Evolutionary conservation across 495 filamentous ascomycete species (phyloP).

Genomic region (Trichoderma parareesei): DNA sequence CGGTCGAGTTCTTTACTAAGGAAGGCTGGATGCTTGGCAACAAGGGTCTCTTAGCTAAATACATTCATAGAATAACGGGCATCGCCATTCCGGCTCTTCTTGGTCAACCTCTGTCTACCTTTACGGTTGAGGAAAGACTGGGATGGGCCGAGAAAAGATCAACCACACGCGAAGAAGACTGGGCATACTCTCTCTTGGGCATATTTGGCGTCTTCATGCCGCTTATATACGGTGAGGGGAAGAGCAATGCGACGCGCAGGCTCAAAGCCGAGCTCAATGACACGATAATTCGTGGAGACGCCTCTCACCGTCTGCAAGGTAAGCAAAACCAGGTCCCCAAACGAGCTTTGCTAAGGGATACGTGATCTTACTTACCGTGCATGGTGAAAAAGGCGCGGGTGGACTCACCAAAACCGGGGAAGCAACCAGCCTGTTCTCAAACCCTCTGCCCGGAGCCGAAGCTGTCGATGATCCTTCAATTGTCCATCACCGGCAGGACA

Average conservation of each 20-base stretch:
- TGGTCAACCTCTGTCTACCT: conserved; percentile 11
- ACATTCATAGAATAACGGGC: conserved; percentile 17
- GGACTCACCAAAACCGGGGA: too few relatives aligned
- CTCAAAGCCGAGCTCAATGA: conserved; percentile 27
- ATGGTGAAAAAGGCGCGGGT: too few relatives aligned
- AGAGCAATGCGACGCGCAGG: conserved; percentile 23
- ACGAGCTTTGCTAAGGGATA: too few relatives aligned
- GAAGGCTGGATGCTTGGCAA: conserved; percentile 22
- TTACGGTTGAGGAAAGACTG: conserved; percentile 22
- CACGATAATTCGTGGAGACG: too few relatives aligned
- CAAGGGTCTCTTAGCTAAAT: conserved; percentile 17
- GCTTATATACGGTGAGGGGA: conserved; percentile 31
- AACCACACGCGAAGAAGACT: conserved; percentile 28
- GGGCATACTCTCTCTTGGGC: conserved; percentile 31
- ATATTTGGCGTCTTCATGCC: conserved; percentile 28
- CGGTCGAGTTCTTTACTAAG: conserved; percentile 26
- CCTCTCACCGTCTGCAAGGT: too few relatives aligned
- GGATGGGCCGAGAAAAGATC: conserved; percentile 26
- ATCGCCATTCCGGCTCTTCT: conserved; percentile 19
- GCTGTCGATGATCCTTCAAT: too few relatives aligned
- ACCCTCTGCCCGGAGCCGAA: too few relatives aligned
- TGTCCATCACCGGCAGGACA: too few relatives aligned
- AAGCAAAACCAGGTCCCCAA: too few relatives aligned
- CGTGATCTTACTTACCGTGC: too few relatives aligned
- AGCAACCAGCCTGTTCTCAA: too few relatives aligned